These are phyloP conservation scores for Plasmodium malariae DNA, from an alignment of 169 alveolate genomes.

Conservation along the genomic window DNA sequence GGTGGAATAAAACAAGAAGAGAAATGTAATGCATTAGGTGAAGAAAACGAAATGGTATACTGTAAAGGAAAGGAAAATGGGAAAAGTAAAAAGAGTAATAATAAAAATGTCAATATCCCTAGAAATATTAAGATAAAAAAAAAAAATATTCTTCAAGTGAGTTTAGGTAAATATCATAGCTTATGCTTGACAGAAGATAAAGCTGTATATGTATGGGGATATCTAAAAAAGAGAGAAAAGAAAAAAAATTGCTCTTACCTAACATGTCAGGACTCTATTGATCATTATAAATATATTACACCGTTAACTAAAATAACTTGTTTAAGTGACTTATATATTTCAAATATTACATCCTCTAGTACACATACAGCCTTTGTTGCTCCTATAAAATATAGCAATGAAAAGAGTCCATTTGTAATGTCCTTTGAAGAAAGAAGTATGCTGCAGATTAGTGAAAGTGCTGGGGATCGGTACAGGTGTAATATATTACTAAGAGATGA, in stretches of 20 bases:
- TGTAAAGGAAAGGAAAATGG: not conserved
- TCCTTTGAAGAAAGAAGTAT: not conserved
- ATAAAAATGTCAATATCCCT: slow-evolving; percentile 55
- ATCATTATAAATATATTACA: slow-evolving; percentile 32
- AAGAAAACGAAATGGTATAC: too few species aligned
- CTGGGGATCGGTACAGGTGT: slow-evolving; percentile 18
- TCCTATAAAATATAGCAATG: slow-evolving; percentile 28
- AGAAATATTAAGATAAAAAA: slow-evolving; percentile 55
- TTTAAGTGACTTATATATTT: slow-evolving; percentile 40
- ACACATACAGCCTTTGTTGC: slow-evolving; percentile 63
- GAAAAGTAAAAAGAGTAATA: not conserved
- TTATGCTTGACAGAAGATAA: slow-evolving; percentile 61
- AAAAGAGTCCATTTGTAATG: not conserved
- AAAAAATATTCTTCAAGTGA: slow-evolving; percentile 33
- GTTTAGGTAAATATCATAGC: slow-evolving; percentile 68
- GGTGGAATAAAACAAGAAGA: too few species aligned
- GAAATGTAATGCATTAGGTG: too few species aligned
- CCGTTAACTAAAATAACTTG: slow-evolving; percentile 28
- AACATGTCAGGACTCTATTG: not conserved
- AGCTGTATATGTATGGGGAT: slow-evolving; percentile 71
- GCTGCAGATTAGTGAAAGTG: not conserved
- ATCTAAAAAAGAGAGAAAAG: slow-evolving; percentile 8
- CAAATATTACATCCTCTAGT: slow-evolving; percentile 49
- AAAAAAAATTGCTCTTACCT: not conserved
- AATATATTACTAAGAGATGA: slow-evolving; percentile 20